Base-by-base conservation (phyloP, 2,329 filamentous ascomycete species). In the Botryosphaeria agaves region DNA sequence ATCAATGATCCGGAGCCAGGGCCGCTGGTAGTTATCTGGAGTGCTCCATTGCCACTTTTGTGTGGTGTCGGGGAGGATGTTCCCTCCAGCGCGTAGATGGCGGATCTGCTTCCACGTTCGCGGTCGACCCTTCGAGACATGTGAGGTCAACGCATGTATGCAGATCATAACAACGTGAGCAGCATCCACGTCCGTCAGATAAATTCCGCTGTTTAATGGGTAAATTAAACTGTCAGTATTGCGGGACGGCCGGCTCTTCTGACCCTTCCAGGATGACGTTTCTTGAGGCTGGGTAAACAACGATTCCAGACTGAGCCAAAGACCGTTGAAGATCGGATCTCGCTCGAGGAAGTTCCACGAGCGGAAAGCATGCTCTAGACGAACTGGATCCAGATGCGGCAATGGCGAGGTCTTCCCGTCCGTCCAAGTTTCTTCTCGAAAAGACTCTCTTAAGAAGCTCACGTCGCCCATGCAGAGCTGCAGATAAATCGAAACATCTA, bases 131-230 rank as follows among this genome's bases (percentile, higher is more conserved):
- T 41, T 32, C 3, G 47, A 43, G 7, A 56, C 32, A 11, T 31
- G 30, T 15, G 38, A 38, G 9, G 36, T 26, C 14, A 59, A 35
- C 20, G 52, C 52, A 31, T 57, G 49, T 8, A 60, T 46, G 26
- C 52, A 52, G 23, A 59, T 45, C 37, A 55, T 50, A 18, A 53
- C 42, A 5, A 59, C 47, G 29, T 57, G 55, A 23, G 51, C 52
- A 14, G 52, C 53, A 30, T 59, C 51, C 2, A 39, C 18, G 29
- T 51, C 47, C 12, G 30, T 38, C 5, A 55, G 30, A 37, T 51
- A 53, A 23, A 23, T 23, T 23, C 20, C 7, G 20, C 20, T 7
- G 12, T 12, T 23, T 23, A 7, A 12, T 7, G 12, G 20, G 20
- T 23, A 7, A 7, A 23, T 23, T 12, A 23, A n/a, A n/a, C n/a